Conservation (phyloP, 1,284 basidiomycete genomes). For the Xerocomus nothofagi region DNA sequence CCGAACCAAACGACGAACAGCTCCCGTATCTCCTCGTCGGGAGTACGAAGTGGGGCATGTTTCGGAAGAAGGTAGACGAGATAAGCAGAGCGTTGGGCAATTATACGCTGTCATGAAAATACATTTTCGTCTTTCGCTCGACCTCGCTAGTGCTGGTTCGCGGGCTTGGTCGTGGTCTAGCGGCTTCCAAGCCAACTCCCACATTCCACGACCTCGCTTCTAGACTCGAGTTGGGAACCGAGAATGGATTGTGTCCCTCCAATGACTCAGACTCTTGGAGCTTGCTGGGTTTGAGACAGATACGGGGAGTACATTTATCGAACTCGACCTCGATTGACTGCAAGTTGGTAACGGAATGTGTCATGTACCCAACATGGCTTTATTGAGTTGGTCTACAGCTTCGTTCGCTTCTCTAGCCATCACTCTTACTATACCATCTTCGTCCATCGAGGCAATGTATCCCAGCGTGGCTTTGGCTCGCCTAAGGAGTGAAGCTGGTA, state of each 20-base stretch:
- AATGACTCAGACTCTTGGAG: conserved; percentile 77
- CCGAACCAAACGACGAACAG: conserved; percentile 52
- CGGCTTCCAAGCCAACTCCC: conserved; percentile 25
- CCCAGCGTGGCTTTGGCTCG: conserved; percentile 64
- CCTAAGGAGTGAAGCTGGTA: conserved; percentile 43
- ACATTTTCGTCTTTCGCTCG: not conserved
- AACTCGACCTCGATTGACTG: not conserved
- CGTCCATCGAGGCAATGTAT: conserved; percentile 74
- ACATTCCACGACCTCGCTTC: conserved; percentile 20
- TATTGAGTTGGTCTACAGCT: conserved; percentile 51
- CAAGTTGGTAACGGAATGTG: not conserved
- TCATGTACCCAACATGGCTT: conserved; percentile 48
- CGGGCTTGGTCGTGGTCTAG: conserved; percentile 27
- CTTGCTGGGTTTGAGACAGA: conserved; percentile 76
- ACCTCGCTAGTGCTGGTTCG: conserved; percentile 22
- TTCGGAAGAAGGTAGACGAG: conserved; percentile 70
- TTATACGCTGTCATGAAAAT: conserved; percentile 11
- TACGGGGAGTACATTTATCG: conserved; percentile 68
- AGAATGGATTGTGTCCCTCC: conserved; percentile 55
- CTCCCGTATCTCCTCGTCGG: conserved; percentile 57
- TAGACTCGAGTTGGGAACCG: conserved; percentile 41
- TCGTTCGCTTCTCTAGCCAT: conserved; percentile 79
- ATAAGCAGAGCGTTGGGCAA: conserved; percentile 56
- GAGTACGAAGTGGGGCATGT: conserved; percentile 64
- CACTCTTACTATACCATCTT: conserved; percentile 68